These are phyloP conservation scores for Glycine soja DNA, from an alignment of 306 rosid genomes.

Conservation along the genomic window DNA sequence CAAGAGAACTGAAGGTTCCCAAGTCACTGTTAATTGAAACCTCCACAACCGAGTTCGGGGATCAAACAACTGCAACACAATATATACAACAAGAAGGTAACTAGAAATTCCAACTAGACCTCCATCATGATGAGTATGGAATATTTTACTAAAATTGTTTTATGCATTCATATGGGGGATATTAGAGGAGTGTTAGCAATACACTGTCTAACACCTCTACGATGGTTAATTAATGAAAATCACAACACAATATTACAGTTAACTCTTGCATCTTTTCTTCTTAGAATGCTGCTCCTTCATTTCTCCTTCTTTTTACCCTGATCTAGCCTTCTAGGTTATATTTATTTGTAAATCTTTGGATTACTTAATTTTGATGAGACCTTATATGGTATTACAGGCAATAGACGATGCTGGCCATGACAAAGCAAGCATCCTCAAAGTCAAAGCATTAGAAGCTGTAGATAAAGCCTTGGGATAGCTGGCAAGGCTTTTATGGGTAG, in stretches of 20 bases:
- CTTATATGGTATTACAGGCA: constrained; percentile 68
- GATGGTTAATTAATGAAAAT: no score
- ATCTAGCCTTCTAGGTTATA: background rate
- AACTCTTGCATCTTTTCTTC: constrained; percentile 4
- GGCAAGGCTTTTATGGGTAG: constrained; percentile 88
- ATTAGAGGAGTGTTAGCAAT: no score
- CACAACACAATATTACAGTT: constrained; percentile 1
- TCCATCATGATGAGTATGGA: no score
- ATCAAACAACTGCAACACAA: no score
- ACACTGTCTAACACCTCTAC: no score
- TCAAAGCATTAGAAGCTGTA: no score
- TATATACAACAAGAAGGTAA: no score
- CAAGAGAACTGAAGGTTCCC: background rate
- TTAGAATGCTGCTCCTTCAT: background rate
- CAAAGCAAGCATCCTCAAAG: no score
- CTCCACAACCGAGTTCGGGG: background rate
- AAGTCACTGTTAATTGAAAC: background rate
- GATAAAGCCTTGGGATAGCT: constrained; percentile 82
- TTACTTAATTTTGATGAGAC: constrained; percentile 20
- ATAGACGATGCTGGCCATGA: constrained; percentile 98
- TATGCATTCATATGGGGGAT: no score
- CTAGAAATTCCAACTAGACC: no score
- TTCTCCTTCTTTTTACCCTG: constrained; percentile 11
- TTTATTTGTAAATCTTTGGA: constrained; percentile 6
- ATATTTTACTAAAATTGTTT: no score